Evolutionary conservation across 2,329 filamentous ascomycete species (phyloP).

Genomic region (Trichophyton verrucosum): DNA sequence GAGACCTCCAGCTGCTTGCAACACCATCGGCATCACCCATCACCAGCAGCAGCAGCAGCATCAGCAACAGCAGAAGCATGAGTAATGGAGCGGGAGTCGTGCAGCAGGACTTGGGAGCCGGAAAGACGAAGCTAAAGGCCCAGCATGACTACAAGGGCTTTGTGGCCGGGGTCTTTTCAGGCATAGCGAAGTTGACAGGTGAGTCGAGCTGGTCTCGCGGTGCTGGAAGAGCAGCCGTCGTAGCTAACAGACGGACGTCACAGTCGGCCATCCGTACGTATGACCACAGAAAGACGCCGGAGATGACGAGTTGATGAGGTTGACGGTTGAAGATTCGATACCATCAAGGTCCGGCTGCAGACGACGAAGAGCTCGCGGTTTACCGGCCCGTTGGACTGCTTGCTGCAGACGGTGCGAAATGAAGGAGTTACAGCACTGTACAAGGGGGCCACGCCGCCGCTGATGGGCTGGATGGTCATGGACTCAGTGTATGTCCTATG

Average conservation of each 20-base stretch:
- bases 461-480: slow-evolving; percentile 99
- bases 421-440: slow-evolving; percentile 80
- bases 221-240: too few relatives aligned
- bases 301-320: not conserved
- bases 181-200: slow-evolving; percentile 81
- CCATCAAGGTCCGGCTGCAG: slow-evolving; percentile 89
- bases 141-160: slow-evolving; percentile 77
- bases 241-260: not conserved
- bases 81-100: not conserved
- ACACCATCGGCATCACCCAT: not conserved
- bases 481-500: slow-evolving; percentile 48
- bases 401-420: slow-evolving; percentile 69
- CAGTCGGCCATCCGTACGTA: slow-evolving; percentile 49
- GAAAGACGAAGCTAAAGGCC: slow-evolving; percentile 7
- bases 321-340: slow-evolving; percentile 59
- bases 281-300: not conserved
- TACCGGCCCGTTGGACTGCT: slow-evolving; percentile 71
- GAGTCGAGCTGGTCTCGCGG: slow-evolving; percentile 18
- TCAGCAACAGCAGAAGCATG: not conserved
- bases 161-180: slow-evolving; percentile 89
- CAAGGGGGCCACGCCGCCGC: slow-evolving; percentile 83
- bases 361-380: slow-evolving; percentile 70
- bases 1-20: not conserved
- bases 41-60: not conserved
- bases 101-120: not conserved